Base-by-base conservation (phyloP, 179 eudicot species). In the Beta lomatogona region DNA sequence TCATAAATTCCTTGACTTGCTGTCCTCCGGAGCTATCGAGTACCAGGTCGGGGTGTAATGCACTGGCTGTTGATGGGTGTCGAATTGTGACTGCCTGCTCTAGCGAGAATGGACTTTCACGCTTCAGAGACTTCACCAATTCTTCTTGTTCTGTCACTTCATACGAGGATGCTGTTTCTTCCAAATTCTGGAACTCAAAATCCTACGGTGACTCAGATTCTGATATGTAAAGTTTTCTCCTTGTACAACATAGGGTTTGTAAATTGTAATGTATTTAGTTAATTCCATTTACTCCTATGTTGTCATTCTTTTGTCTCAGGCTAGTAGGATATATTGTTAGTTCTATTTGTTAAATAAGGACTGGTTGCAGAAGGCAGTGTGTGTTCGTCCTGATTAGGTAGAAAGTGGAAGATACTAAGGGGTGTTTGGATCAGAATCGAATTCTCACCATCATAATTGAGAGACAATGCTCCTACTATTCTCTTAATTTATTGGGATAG, bases 31-130 rank as follows among this genome's bases (percentile, higher is more conserved):
- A 71, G 22, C 63, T 52, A 82, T 28, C 73, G 14, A 46, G 18
- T 64, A 2, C 69, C 5, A 60, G 71, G 80, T 44, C 28, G n/a
- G 85, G 93, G 36, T 87, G 89, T 75, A 78, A 88, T 61, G 91
- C 97, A 8, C 73, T 92, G 93, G 93, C 89, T 85, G 91, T 86
- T 57, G 79, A 87, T 68, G 91, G 94, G 25, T 85, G 84, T 80
- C 88, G 88, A 81, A 87, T 92, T 1, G 94, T 85, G 21, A 90
- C 92, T 44, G 88, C 87, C 36, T 52, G 86, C 74, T 80, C 77
- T 53, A 79, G 76, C 13, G 88, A 83, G 58, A 86, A 78, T 22
- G 88, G 90, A 11, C 65, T 71, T 16, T 0, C 91, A 60, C 80
- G 88, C 19, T 89, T 81, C 83, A 82, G 90, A 82, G 91, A 92